Evolutionary conservation across 2,329 filamentous ascomycete species (phyloP), one percentile per base, ranked within the genome.

Genomic region (Boeremia exigua): DNA sequence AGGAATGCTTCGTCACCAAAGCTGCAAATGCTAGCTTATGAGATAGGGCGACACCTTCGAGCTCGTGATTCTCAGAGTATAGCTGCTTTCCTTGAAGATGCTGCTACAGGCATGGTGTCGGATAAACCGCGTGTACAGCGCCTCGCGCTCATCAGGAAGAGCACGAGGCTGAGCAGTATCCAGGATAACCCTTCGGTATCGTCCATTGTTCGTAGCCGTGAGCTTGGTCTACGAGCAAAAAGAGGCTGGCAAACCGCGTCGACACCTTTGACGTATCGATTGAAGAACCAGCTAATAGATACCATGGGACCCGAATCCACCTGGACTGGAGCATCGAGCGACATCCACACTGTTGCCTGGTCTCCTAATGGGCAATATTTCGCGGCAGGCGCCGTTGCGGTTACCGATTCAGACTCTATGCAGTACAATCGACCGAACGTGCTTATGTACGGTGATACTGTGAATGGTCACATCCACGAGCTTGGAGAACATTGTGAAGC

Each of bases 351-450:
- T 9, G 70, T 86, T 3, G 79, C 83, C 12, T 88, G 85, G 85
- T 80, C 81, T 2, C 77, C 79, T 2, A 77, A 84, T 66, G 81
- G 84, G 2, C 77, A 77, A 2, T 73, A 63, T 3, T 88, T 87
- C 62, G 84, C 81, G 27, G 83, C 81, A 9, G 85, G 84, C 2
- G 82, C 84, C 4, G 81, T 84, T 6, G 81, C 84, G 28, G 79
- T 84, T 5, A 80, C 80, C 3, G 84, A 87, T 60, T 68, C 76
- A 3, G 73, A 80, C 40, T 83, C 80, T n/a, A 83, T 85, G 79
- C 80, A 84, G 36, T 88, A 88, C 64, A 88, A 88, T 54, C 75
- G 81, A 34, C 75, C 78, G 0, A 82, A 84, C 55, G 87, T 87
- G 60, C 72, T 87, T 1, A 64, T 87, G 1, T 67, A 84, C 32